Evolutionary conservation across 371 early-diverging fungal species (phyloP), one percentile per base, ranked within the genome.

Genomic region (Choanephora cucurbitarum): DNA sequence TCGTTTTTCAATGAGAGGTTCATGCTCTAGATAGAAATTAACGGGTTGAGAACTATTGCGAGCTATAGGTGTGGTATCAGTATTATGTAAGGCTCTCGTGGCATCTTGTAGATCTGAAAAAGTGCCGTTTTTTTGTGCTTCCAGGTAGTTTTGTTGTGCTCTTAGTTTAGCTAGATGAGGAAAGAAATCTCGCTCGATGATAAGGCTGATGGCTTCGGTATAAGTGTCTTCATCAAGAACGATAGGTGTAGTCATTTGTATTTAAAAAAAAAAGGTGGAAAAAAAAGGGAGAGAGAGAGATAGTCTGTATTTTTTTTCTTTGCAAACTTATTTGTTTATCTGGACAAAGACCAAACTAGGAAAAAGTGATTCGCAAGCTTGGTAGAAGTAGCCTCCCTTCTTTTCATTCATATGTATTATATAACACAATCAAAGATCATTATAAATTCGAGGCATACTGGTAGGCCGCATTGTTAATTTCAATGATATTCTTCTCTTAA

Each of bases 151-250:
- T 41, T 77, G 75, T 53, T 85, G 77, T n/a, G 81, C 67, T 60
- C 77, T 80, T 48, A 93, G 58, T 44, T 77, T 77, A 19, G 84
- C 78, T 15, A 93, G 77, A 49, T 86, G 78, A 2, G 94, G 94
- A 57, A 90, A 94, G 61, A 90, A 94, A 63, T 94, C 94, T 14
- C 94, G 75, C 64, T 92, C 84, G 44, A 94, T 91, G 57, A 94
- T 91, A 44, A 75, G 68, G 44, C 86, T 83, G 44, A 94, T 79
- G 3, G 88, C 87, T 28, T 85, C 86, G 9, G 89, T 85, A 67
- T 94, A 92, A 21, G 73, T 81, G 51, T 92, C 92, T 71, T 92
- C 91, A 54, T 89, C 91, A 2, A 91, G 70, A 31, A 86, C 68
- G 5, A 73, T 62, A 14, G 77, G 72, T 13, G 58, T 54, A 3